Base-by-base conservation (phyloP, 768 basidiomycete genomes). In the Filobasidium floriforme region DNA sequence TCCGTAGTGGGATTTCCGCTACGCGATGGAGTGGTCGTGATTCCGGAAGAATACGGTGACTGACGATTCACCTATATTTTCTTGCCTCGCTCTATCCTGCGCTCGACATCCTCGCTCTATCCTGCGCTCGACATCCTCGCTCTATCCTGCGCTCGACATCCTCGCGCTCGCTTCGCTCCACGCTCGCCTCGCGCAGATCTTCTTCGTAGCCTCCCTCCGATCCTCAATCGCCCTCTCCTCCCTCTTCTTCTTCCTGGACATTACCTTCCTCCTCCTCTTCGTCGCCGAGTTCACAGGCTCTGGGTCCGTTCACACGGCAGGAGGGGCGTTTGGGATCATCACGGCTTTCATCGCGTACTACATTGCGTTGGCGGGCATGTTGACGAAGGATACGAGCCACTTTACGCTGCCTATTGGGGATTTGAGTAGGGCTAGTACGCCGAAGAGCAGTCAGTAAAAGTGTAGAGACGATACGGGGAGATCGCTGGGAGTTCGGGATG, bases 211-310 rank as follows among this genome's bases (percentile, higher is more conserved):
- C n/a, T 75, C 83, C 1, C 74, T 84, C 2, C 81, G 84, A 66
- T 81, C 82, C 28, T 85, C 83, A 57, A 44, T 85, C 46, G 82
- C 81, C 41, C 78, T 86, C 22, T 75, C 82, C 18, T 74, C 81
- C 0, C 74, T 87, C 19, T 83, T 87, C 74, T 76, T 80, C 76
- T 84, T 79, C 81, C 81, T 87, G 24, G 80, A 78, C 32, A 65
- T 83, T 60, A 86, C 86, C 7, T 87, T 78, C 72, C 72, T 69
- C 61, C 66, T 73, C 11, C 62, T 75, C 68, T 71, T 79, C 5
- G 68, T 77, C 12, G 81, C 82, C 70, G 71, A 76, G 71, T 82
- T 80, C 75, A 71, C 75, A 7, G 73, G 68, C 32, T 70, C 68
- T 6, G n/a, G 61, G 2, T 65, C 41, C 11, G 68, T 73, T 15